A percentile compares a stretch with the other conserved stretches of the same genome.
Conservation (phyloP, 148 eudicot genomes). For the Persicaria maculosa region DNA sequence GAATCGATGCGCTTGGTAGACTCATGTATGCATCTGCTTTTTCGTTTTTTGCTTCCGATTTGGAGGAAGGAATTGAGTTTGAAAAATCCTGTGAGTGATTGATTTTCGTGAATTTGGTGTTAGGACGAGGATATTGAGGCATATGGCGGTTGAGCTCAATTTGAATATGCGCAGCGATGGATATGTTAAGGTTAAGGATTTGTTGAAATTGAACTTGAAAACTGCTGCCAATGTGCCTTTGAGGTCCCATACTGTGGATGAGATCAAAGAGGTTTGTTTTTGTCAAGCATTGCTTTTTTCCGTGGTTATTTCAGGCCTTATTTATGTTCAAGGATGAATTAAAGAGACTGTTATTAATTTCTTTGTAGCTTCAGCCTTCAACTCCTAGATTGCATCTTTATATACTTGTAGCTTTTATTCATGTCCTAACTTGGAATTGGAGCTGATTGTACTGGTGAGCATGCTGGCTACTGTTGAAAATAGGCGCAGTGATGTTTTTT, state of each 20-base stretch:
- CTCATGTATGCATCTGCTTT: constrained; percentile 42
- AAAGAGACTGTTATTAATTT: neutral
- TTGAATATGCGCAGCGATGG: constrained; percentile 86
- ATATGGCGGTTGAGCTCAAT: constrained; percentile 67
- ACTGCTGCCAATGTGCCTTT: constrained; percentile 67
- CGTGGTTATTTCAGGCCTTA: neutral
- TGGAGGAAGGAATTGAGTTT: neutral
- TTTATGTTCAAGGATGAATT: neutral
- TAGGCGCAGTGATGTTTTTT: no score
- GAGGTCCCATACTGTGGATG: constrained; percentile 70
- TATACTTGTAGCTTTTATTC: neutral
- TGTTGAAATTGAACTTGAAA: constrained; percentile 56
- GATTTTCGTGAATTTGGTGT: neutral
- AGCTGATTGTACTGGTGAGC: no score
- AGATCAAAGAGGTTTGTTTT: constrained; percentile 73
- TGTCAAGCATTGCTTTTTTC: neutral
- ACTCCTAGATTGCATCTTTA: neutral
- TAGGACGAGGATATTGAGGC: constrained; percentile 82
- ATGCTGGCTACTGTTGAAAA: no score
- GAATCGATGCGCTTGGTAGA: constrained; percentile 82
- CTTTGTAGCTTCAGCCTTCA: no score
- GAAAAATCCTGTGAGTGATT: neutral
- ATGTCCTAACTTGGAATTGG: neutral
- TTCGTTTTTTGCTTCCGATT: neutral
- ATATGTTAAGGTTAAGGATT: constrained; percentile 71